These are phyloP conservation scores for Avena sativa DNA, from an alignment of 176 grass and related monocot genomes.

Conservation along the genomic window DNA sequence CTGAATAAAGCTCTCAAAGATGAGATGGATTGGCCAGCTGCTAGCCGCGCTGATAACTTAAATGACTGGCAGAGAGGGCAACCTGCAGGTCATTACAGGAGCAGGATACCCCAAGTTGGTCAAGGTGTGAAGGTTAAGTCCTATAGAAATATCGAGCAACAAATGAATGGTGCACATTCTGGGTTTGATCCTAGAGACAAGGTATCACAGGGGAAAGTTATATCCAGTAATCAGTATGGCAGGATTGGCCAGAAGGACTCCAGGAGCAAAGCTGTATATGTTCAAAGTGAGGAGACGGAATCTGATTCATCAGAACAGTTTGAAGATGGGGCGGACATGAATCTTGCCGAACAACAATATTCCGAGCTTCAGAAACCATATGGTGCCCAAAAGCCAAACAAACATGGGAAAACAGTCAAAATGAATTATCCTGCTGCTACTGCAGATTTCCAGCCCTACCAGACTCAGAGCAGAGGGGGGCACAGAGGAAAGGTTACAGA, in stretches of 20 bases:
- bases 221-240: slow-evolving; percentile 46
- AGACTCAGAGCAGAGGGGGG: slow-evolving; percentile 50
- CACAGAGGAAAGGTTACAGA: slow-evolving; percentile 67
- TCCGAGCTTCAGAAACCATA: slow-evolving; percentile 40
- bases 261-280: slow-evolving; percentile 47
- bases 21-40: slow-evolving; percentile 48
- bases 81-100: slow-evolving; percentile 48
- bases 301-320: slow-evolving; percentile 85
- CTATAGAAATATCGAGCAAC: slow-evolving; percentile 50
- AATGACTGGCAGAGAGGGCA: slow-evolving; percentile 58
- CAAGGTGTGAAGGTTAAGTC: slow-evolving; percentile 58
- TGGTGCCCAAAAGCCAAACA: slow-evolving; percentile 57
- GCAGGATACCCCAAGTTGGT: slow-evolving; percentile 44
- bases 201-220: slow-evolving; percentile 51
- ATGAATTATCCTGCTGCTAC: slow-evolving; percentile 52
- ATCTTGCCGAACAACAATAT: slow-evolving; percentile 39
- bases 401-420: slow-evolving; percentile 48
- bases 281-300: slow-evolving; percentile 81
- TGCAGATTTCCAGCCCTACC: slow-evolving; percentile 57
- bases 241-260: slow-evolving; percentile 52
- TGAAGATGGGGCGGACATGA: slow-evolving; percentile 47
- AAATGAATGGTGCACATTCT: slow-evolving; percentile 45
- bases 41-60: slow-evolving; percentile 43
- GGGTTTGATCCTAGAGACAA: slow-evolving; percentile 53
- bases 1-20: slow-evolving; percentile 47